Evolutionary conservation across 192 early-diverging fungal genomes (phyloP).

Genomic region (Phycomyces blakesleeanus): DNA sequence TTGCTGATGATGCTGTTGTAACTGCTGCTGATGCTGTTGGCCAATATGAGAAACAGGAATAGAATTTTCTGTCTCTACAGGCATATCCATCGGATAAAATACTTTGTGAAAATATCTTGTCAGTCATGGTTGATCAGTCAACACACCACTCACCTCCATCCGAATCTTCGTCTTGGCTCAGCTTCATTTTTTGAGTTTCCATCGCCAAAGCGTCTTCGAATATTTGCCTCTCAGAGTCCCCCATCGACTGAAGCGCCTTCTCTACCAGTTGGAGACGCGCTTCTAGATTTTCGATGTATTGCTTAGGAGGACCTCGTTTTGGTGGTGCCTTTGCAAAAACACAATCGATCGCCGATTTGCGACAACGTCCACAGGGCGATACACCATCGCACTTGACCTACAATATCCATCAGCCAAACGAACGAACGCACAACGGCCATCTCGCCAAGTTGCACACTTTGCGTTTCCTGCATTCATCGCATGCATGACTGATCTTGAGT

Average conservation of each 20-base stretch:
- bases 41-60: slow-evolving; percentile 1
- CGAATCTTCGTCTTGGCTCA: neutral
- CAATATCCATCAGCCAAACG: slow-evolving; percentile 8
- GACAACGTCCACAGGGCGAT: slow-evolving; percentile 11
- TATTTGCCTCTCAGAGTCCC: slow-evolving; percentile 2
- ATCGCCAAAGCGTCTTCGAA: slow-evolving; percentile 7
- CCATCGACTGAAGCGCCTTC: slow-evolving; percentile 6
- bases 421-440: slow-evolving; percentile 1
- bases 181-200: neutral
- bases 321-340: slow-evolving; percentile 13
- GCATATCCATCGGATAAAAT: neutral
- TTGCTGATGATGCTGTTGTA: no score
- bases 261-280: slow-evolving; percentile 4
- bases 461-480: slow-evolving; percentile 15
- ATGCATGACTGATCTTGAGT: slow-evolving; percentile 16
- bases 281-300: slow-evolving; percentile 13
- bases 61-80: neutral
- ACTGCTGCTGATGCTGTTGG: no score
- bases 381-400: slow-evolving; percentile 19
- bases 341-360: slow-evolving; percentile 16
- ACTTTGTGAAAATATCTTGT: neutral
- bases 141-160: neutral
- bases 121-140: neutral
- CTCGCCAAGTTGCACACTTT: slow-evolving; percentile 12
- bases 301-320: slow-evolving; percentile 14